Base-by-base conservation (phyloP, 2,329 filamentous ascomycete genomes). In the Plenodomus biglobosus region DNA sequence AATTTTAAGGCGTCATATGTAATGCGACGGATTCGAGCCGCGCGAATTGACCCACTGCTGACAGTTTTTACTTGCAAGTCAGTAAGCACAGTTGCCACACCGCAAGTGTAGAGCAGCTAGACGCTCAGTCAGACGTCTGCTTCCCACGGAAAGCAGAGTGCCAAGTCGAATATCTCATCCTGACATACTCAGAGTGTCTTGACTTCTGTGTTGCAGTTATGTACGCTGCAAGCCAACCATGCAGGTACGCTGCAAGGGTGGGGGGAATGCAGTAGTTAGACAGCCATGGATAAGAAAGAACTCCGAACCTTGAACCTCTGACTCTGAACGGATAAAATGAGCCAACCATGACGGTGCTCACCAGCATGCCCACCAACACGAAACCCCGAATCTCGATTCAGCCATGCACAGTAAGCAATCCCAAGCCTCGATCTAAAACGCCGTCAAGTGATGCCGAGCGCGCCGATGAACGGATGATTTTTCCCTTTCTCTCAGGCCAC, bases 321-420 rank as follows among this genome's bases (percentile, higher is more conserved):
- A 32, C 27, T n/a, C n/a, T n/a, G n/a, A n/a, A n/a, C n/a, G n/a
- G n/a, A 15, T 3, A 3, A 15, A 15, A 32, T 32, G 6, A 32
- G 15, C 8, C 6, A 32, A 11, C 27, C 27, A 32, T 32, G 27
- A 32, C 27, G 27, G 27, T 32, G 27, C 27, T 32, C 27, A 32
- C 27, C 11, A 11, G n/a, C n/a, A n/a, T n/a, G n/a, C n/a, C 22
- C 22, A 24, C 5, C 22, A 24, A 10, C 22, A 24, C 10, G 22
- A 5, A 24, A 24, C 10, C 22, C 22, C 22, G 27, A 32, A 15
- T 32, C 27, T 37, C 27, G 27, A 22, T 41, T 40, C 37, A 48
- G 59, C 10, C 5, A 24, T 24, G 22, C 10, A 24, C n/a, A 24
- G 22, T 64, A 59, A 64, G 61, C 61, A 54, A 53, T n/a, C n/a